These are phyloP conservation scores for Salinomyces thailandicus DNA, from an alignment of 2,329 filamentous ascomycete species.

Conservation along the genomic window DNA sequence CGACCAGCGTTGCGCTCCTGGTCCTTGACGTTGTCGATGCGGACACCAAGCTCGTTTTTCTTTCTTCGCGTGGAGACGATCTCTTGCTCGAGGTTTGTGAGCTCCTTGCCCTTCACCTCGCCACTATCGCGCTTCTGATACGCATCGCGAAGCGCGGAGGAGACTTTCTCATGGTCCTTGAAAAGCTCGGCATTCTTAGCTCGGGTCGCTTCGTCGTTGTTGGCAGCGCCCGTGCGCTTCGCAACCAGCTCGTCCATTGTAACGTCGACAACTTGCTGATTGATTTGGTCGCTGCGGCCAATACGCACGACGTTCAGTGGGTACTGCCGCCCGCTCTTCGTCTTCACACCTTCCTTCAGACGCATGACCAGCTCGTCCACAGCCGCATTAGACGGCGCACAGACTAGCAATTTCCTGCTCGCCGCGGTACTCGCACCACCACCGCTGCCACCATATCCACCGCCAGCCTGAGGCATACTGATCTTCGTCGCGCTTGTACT, in stretches of 20 bases:
- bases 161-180: constrained; percentile 50
- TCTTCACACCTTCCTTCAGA: constrained; percentile 78
- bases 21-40: constrained; percentile 81
- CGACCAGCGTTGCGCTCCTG: constrained; percentile 70
- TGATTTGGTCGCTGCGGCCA: constrained; percentile 86
- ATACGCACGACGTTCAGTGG: constrained; percentile 82
- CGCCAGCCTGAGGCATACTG: constrained; percentile 24
- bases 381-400: constrained; percentile 95
- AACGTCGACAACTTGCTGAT: constrained; percentile 76
- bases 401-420: constrained; percentile 83
- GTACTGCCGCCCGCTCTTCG: constrained; percentile 57
- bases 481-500: constrained; percentile 23
- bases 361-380: constrained; percentile 93
- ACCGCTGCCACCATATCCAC: constrained; percentile 7
- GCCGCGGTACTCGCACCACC: constrained; percentile 24
- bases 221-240: constrained; percentile 45
- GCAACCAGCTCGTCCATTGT: constrained; percentile 88
- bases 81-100: constrained; percentile 58
- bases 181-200: constrained; percentile 58
- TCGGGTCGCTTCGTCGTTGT: constrained; percentile 31
- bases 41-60: constrained; percentile 64
- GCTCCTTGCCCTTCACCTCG: constrained; percentile 40
- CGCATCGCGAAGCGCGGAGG: constrained; percentile 58
- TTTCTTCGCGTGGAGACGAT: constrained; percentile 68
- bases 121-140: constrained; percentile 56